Conservation (phyloP, 345 rosid genomes). For the Kernera saxatilis region DNA sequence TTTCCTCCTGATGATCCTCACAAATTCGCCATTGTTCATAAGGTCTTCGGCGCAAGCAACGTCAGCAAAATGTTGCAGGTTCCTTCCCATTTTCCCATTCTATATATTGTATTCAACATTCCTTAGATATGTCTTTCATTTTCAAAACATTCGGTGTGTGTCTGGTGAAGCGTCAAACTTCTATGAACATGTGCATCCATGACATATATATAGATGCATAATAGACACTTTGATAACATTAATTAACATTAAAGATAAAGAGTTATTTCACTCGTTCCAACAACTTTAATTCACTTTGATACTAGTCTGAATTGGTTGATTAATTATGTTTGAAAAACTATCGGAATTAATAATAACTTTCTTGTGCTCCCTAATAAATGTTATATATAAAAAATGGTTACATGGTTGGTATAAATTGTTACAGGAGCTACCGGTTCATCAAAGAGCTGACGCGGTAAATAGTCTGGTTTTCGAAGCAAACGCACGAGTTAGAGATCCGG, state of each 20-base stretch:
- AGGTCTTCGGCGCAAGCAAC: conserved; percentile 85
- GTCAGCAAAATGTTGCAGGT: conserved; percentile 92
- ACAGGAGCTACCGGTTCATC: conserved; percentile 72
- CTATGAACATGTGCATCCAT: background rate
- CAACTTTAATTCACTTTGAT: background rate
- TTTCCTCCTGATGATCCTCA: conserved; percentile 83
- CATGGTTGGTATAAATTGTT: background rate
- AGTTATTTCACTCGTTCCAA: background rate
- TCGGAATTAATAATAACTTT: background rate
- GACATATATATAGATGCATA: background rate
- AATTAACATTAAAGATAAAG: background rate
- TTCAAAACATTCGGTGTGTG: background rate
- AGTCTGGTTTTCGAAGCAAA: conserved; percentile 81
- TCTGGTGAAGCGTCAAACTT: background rate
- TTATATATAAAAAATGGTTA: background rate
- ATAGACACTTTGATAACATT: background rate
- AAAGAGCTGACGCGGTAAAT: conserved; percentile 77
- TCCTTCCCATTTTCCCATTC: background rate
- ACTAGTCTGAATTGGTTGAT: background rate
- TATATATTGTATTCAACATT: background rate
- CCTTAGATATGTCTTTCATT: background rate
- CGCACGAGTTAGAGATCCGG: conserved; percentile 78
- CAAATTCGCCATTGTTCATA: conserved; percentile 80
- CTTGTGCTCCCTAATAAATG: background rate
- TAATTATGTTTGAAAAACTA: background rate